These are phyloP conservation scores for Phytopythium mirpurense DNA, from an alignment of 352 stramenopile genomes.

Conservation along the genomic window DNA sequence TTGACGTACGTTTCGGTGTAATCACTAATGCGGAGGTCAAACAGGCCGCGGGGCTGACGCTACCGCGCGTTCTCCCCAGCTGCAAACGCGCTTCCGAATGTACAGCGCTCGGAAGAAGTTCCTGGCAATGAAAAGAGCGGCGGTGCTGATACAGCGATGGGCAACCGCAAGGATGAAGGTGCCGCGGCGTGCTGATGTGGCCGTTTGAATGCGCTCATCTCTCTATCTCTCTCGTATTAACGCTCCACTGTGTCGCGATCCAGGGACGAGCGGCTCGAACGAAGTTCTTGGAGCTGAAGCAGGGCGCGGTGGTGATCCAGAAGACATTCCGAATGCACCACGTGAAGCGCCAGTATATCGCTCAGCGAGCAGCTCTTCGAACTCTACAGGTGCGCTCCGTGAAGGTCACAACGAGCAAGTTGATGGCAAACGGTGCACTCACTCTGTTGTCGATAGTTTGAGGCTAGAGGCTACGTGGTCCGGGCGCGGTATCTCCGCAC, in stretches of 20 bases:
- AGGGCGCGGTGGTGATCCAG: conserved; percentile 39
- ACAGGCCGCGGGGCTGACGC: too few relatives aligned
- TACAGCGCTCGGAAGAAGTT: conserved; percentile 55
- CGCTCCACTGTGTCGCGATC: too few relatives aligned
- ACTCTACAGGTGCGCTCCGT: conserved; percentile 21
- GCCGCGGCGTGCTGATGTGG: not conserved
- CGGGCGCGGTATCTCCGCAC: conserved; percentile 38
- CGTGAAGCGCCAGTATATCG: conserved; percentile 19
- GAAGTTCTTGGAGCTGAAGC: conserved; percentile 9
- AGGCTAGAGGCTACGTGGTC: conserved; percentile 40
- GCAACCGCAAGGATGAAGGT: conserved; percentile 51
- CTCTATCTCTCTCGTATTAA: too few relatives aligned
- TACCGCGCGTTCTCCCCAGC: conserved; percentile 16
- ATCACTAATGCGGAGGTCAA: too few relatives aligned
- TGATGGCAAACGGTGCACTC: not conserved
- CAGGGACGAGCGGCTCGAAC: not conserved
- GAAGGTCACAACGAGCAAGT: not conserved
- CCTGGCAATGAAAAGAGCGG: conserved; percentile 22
- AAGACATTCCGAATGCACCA: conserved; percentile 29
- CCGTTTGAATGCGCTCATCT: not conserved
- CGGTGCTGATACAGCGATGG: conserved; percentile 50
- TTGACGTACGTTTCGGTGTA: too few relatives aligned
- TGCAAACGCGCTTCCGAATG: conserved; percentile 74
- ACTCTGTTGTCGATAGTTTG: conserved; percentile 20
- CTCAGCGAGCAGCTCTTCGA: conserved; percentile 18